Percentiles rank a stretch among this genome's conserved stretches.
These are phyloP conservation scores for Ascochyta fabae DNA, from an alignment of 2,329 filamentous ascomycete genomes.

Conservation along the genomic window DNA sequence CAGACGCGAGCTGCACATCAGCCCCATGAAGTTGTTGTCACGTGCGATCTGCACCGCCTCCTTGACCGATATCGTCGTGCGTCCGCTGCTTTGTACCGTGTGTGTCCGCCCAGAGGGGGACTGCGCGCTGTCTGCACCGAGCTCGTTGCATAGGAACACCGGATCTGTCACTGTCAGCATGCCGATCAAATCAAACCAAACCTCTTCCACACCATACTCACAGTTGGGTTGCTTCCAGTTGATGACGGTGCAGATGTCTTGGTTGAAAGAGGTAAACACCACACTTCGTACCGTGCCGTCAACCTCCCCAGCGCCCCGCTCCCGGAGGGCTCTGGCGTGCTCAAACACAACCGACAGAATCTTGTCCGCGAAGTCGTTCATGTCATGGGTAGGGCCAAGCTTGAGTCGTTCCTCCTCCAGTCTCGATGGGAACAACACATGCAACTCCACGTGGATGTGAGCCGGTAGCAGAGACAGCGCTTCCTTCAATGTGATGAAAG, in stretches of 20 bases:
- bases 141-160: constrained; percentile 91
- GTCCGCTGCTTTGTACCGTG: constrained; percentile 66
- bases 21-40: constrained; percentile 97
- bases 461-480: constrained; percentile 77
- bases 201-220: constrained; percentile 48
- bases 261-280: constrained; percentile 92
- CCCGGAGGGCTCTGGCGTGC: constrained; percentile 75
- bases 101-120: constrained; percentile 43
- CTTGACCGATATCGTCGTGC: constrained; percentile 84
- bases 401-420: constrained; percentile 74
- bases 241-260: constrained; percentile 86
- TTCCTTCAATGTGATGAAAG: constrained; percentile 80
- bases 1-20: constrained; percentile 87
- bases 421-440: constrained; percentile 82
- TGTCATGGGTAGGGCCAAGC: constrained; percentile 76
- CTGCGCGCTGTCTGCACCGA: constrained; percentile 67
- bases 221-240: constrained; percentile 99
- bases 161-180: constrained; percentile 64
- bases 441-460: constrained; percentile 87
- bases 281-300: constrained; percentile 80
- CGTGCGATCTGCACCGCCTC: constrained; percentile 92
- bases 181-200: neutral
- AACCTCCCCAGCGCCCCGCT: constrained; percentile 58
- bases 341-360: constrained; percentile 88
- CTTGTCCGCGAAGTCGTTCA: constrained; percentile 85